Conservation (phyloP, 768 basidiomycete species). For the Lactarius evosmus region DNA sequence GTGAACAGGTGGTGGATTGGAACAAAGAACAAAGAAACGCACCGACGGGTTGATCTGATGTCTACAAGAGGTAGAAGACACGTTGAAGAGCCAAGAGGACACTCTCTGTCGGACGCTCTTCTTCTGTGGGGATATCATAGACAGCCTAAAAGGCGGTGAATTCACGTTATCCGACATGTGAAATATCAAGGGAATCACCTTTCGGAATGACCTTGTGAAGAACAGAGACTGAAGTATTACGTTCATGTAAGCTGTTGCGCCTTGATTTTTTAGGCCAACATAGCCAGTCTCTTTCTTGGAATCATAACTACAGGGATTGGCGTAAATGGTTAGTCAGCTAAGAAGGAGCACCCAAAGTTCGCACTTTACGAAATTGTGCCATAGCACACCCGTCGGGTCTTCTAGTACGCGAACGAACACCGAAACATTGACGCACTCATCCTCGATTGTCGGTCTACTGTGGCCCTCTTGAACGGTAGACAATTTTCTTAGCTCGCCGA, state of each 20-base stretch:
- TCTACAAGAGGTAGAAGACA: slow-evolving; percentile 96
- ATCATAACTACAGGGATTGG: slow-evolving; percentile 71
- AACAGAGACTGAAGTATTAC: slow-evolving; percentile 93
- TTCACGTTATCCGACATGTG: slow-evolving; percentile 2
- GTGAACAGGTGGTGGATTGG: not conserved
- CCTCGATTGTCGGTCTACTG: slow-evolving; percentile 88
- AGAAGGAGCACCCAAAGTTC: slow-evolving; percentile 29
- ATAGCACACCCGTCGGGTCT: slow-evolving; percentile 96
- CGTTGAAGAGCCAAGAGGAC: slow-evolving; percentile 93
- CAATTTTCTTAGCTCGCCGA: slow-evolving; percentile 94
- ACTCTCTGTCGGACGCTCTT: slow-evolving; percentile 90
- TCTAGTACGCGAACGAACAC: slow-evolving; percentile 96
- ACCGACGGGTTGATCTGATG: slow-evolving; percentile 96
- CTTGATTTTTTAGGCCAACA: slow-evolving; percentile 98
- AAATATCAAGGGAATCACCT: slow-evolving; percentile 49
- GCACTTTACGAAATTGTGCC: slow-evolving; percentile 99
- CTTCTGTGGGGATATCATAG: slow-evolving; percentile 98
- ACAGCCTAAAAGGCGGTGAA: slow-evolving; percentile 65
- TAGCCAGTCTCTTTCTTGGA: slow-evolving; percentile 99
- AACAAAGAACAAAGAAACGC: slow-evolving; percentile 34
- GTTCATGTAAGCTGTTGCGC: slow-evolving; percentile 99
- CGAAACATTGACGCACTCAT: slow-evolving; percentile 90
- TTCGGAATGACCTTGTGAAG: slow-evolving; percentile 93
- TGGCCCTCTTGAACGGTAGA: slow-evolving; percentile 82
- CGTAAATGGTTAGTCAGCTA: slow-evolving; percentile 28